A percentile compares a stretch with the other conserved stretches of the same genome.
Evolutionary conservation across 129 eudicot genomes (phyloP).

Genomic region (Gnaphalium uliginosum): DNA sequence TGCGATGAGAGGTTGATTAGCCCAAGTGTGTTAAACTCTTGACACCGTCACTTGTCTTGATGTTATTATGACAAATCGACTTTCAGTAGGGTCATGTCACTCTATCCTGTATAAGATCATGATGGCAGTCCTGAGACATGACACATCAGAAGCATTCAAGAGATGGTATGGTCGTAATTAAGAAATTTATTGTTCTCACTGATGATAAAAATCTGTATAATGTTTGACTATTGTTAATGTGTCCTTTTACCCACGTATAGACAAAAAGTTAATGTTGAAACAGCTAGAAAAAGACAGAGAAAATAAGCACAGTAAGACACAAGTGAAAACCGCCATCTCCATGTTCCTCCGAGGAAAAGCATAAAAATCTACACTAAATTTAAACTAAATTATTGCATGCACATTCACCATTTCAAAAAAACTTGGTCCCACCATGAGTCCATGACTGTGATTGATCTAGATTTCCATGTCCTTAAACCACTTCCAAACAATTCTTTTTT

Average conservation of each 20-base stretch:
- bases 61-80: conserved; percentile 63
- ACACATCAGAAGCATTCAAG: conserved; percentile 90
- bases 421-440: too few species aligned
- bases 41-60: conserved; percentile 84
- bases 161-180: conserved; percentile 59
- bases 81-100: conserved; percentile 89
- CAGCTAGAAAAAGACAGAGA: too few species aligned
- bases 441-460: too few species aligned
- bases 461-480: too few species aligned
- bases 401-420: too few species aligned
- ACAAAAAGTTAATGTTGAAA: too few species aligned
- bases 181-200: background rate
- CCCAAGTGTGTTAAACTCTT: conserved; percentile 65
- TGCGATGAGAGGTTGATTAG: conserved; percentile 80
- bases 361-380: too few species aligned
- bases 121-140: conserved; percentile 75
- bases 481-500: too few species aligned
- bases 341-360: too few species aligned
- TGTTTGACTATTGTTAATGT: conserved; percentile 19
- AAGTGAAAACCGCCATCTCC: too few species aligned
- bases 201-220: background rate
- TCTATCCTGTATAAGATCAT: conserved; percentile 77
- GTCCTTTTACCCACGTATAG: conserved; percentile 4
- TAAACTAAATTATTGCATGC: too few species aligned
- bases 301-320: too few species aligned